These are phyloP conservation scores for Musa beccarii DNA, from an alignment of 176 grass and related monocot species.

Conservation along the genomic window DNA sequence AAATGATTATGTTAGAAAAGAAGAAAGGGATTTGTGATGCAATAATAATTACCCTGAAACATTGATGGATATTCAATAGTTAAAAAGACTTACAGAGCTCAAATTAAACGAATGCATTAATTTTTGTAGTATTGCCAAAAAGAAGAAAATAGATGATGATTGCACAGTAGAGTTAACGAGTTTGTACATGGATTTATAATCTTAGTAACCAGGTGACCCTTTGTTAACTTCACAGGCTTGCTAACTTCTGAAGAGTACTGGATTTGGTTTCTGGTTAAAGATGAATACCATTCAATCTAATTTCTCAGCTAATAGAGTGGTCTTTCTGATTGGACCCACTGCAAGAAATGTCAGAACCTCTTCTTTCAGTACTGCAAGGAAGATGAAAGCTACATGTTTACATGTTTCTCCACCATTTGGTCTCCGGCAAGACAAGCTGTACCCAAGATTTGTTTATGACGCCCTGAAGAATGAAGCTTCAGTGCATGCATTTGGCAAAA, in stretches of 20 bases:
- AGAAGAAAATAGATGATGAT: too few species aligned
- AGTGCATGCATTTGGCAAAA: neutral
- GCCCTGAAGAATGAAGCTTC: neutral
- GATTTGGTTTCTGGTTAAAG: neutral
- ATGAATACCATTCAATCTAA: constrained; percentile 9
- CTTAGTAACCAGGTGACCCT: neutral
- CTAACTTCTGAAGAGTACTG: neutral
- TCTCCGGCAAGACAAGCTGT: neutral
- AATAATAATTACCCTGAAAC: too few species aligned
- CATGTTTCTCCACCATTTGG: neutral
- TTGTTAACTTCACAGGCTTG: neutral
- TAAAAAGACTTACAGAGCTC: too few species aligned
- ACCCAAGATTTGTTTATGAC: neutral
- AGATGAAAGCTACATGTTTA: neutral
- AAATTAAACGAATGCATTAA: too few species aligned
- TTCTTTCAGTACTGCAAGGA: neutral
- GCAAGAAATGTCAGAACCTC: neutral
- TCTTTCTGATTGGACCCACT: neutral
- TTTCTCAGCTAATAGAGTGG: neutral
- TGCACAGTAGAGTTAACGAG: too few species aligned
- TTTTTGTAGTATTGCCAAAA: too few species aligned
- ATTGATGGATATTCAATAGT: too few species aligned
- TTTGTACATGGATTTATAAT: neutral
- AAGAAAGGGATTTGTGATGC: too few species aligned
- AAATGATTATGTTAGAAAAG: too few species aligned